A percentile compares a stretch with the other conserved stretches of the same genome.
These are phyloP conservation scores for Ophiocordyceps camponoti-rufipedis DNA, from an alignment of 2,329 filamentous ascomycete species.

Conservation along the genomic window DNA sequence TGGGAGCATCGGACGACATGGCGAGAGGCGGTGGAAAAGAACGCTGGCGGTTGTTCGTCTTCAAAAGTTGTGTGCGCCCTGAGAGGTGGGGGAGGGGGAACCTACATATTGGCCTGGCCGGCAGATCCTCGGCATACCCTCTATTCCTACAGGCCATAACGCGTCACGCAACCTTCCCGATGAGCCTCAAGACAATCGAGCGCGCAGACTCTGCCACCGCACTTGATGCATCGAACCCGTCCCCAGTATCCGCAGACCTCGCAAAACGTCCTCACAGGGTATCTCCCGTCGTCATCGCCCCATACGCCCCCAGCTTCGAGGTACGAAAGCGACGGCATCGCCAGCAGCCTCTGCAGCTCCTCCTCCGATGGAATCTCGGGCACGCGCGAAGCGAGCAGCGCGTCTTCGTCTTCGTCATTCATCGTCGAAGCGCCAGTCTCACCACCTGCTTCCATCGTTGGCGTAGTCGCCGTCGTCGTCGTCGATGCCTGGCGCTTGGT, in stretches of 20 bases:
- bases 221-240: slow-evolving; percentile 56
- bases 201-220: slow-evolving; percentile 61
- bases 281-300: slow-evolving; percentile 16
- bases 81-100: slow-evolving; percentile 8
- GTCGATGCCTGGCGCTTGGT: not conserved
- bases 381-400: slow-evolving; percentile 38
- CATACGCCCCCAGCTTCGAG: slow-evolving; percentile 37
- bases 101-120: slow-evolving; percentile 11
- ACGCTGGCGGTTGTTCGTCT: not conserved
- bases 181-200: slow-evolving; percentile 57
- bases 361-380: slow-evolving; percentile 38
- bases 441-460: not conserved
- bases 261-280: slow-evolving; percentile 50
- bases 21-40: slow-evolving; percentile 6
- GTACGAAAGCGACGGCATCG: slow-evolving; percentile 48
- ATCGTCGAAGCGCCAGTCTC: not conserved
- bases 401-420: slow-evolving; percentile 27
- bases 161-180: slow-evolving; percentile 50
- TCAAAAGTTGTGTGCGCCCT: not conserved
- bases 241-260: slow-evolving; percentile 75
- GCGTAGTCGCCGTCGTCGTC: slow-evolving; percentile 10
- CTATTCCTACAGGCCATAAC: slow-evolving; percentile 30
- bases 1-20: slow-evolving; percentile 19
- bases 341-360: slow-evolving; percentile 45
- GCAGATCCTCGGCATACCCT: slow-evolving; percentile 9